Base-by-base conservation (phyloP, 2,329 filamentous ascomycete genomes). In the Colletotrichum lini region DNA sequence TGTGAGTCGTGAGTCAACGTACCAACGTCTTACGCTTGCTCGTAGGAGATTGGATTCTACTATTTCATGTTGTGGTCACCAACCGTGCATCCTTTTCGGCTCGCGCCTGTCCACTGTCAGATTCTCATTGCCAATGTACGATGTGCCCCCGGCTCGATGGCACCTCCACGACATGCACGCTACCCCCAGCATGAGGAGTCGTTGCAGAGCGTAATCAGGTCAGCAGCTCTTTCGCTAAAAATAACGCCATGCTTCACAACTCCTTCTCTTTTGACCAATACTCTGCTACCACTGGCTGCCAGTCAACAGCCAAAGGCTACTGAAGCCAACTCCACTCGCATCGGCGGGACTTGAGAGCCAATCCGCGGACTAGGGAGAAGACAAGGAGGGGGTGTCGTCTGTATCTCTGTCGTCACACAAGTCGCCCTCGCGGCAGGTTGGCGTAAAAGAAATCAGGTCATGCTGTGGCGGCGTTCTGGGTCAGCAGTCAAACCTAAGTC, bases 301-400 rank as follows among this genome's bases (percentile, higher is more conserved):
- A 15, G 30, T 49, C 16, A 26, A 23, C 15, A 40, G 18, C 42
- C 30, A 47, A 58, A n/a, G 44, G 15, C 21, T n/a, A 9, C 26
- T 50, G n/a, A n/a, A 18, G 7, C n/a, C 21, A n/a, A 30, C 16
- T 21, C 16, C 21, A 18, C 30, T 67, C 49, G 49, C 50, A 45
- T 61, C 23, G 18, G 35, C 42, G 47, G 61, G 21, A n/a, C 18
- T 42, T 66, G 45, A 10, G 8, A 65, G 38, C 16, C 23, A 45
- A 40, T 26, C n/a, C 16, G n/a, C 30, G 38, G 15, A 45, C 60
- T n/a, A 42, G 60, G 13, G 9, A 30, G 15, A 15, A 26, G 21
- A 8, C 13, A 53, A 42, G 16, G n/a, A 16, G 5, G 30, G 30
- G 21, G 52, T 2, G 38, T 38, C 35, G 16, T 53, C 47, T n/a